Evolutionary conservation across 306 rosid genomes (phyloP).

Genomic region (Cucurbita ficifolia): DNA sequence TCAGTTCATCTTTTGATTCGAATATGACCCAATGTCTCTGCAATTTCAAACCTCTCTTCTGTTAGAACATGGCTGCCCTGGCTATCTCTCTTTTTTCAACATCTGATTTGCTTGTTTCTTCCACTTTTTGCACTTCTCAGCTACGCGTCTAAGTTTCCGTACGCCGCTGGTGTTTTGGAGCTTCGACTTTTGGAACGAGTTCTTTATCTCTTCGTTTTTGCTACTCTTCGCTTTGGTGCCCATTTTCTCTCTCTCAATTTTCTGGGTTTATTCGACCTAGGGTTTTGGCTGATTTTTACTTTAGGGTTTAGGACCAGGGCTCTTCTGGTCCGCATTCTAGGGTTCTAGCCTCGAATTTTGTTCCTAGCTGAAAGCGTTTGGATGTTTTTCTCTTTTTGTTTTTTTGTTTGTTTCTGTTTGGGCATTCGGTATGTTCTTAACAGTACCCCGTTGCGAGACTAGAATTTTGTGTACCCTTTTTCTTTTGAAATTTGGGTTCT

Average conservation of each 20-base stretch:
- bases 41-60: background rate
- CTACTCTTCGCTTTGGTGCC: background rate
- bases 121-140: background rate
- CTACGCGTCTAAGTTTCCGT: background rate
- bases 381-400: no score
- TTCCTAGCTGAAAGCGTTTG: background rate
- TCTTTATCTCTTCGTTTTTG: background rate
- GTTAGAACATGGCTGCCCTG: background rate
- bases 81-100: background rate
- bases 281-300: constrained; percentile 6
- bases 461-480: background rate
- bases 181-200: constrained; percentile 23
- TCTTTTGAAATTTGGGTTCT: background rate
- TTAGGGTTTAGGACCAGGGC: background rate
- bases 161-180: constrained; percentile 4
- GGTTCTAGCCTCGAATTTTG: background rate
- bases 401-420: background rate
- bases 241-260: constrained; percentile 1
- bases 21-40: background rate
- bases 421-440: background rate
- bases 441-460: background rate
- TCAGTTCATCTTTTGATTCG: background rate
- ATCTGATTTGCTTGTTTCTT: background rate
- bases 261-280: constrained; percentile 6
- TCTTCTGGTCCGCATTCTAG: background rate